A percentile compares a stretch with the other conserved stretches of the same genome.
These are phyloP conservation scores for Calocybe gambosa DNA, from an alignment of 1,284 basidiomycete species.

Conservation along the genomic window DNA sequence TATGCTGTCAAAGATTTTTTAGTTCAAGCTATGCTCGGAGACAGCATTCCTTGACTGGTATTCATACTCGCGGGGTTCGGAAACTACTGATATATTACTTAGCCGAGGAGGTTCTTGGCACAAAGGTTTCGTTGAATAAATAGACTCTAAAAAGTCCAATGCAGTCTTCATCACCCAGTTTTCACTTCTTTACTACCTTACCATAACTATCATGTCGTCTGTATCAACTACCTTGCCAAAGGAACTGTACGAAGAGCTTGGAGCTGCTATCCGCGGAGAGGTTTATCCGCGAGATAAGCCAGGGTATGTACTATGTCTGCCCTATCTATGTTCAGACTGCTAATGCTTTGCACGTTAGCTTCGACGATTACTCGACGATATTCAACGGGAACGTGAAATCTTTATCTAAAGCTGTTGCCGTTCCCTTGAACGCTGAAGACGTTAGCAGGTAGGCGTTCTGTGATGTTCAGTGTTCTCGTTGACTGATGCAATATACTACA, in stretches of 20 bases:
- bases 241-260: constrained; percentile 36
- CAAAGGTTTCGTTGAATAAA: neutral
- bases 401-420: constrained; percentile 52
- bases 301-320: constrained; percentile 28
- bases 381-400: constrained; percentile 76
- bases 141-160: constrained; percentile 1
- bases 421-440: constrained; percentile 67
- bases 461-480: constrained; percentile 3
- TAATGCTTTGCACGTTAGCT: constrained; percentile 35
- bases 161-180: neutral
- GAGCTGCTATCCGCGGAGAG: constrained; percentile 38
- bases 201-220: constrained; percentile 7
- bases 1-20: neutral
- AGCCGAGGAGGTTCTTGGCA: neutral
- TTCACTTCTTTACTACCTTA: neutral
- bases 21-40: neutral
- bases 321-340: neutral
- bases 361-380: constrained; percentile 53
- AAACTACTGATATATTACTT: neutral
- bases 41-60: neutral
- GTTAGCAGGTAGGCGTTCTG: constrained; percentile 55
- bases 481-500: constrained; percentile 7
- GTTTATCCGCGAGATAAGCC: constrained; percentile 39
- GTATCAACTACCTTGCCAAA: constrained; percentile 11
- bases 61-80: constrained; percentile 1